Evolutionary conservation across 768 basidiomycete genomes (phyloP).

Genomic region (Lentinula raphanica): DNA sequence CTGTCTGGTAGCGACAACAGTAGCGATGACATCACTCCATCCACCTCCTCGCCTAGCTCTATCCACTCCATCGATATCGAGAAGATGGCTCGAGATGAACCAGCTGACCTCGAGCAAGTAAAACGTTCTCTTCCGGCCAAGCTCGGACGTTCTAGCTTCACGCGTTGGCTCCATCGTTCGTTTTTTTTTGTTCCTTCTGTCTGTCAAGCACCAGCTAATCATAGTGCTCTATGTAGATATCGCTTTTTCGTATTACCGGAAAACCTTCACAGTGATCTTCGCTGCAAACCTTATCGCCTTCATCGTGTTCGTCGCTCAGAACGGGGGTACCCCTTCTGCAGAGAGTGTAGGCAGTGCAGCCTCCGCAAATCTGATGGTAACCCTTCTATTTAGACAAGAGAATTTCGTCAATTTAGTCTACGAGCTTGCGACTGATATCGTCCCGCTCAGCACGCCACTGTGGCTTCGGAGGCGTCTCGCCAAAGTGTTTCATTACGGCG

Average conservation of each 20-base stretch:
- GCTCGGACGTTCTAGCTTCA: conserved; percentile 10
- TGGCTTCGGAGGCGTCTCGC: conserved; percentile 42
- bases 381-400: conserved; percentile 41
- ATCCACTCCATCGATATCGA: neutral
- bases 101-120: neutral
- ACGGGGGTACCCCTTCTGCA: conserved; percentile 28
- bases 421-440: conserved; percentile 33
- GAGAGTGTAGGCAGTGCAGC: conserved; percentile 34
- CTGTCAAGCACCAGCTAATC: neutral
- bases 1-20: neutral
- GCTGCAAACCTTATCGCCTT: conserved; percentile 44
- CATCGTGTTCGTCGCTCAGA: conserved; percentile 31
- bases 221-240: neutral
- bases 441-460: conserved; percentile 32
- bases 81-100: neutral
- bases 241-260: conserved; percentile 38
- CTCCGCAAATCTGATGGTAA: conserved; percentile 38
- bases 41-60: neutral
- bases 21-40: neutral
- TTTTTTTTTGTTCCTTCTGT: neutral
- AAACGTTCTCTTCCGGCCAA: conserved; percentile 12
- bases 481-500: conserved; percentile 51
- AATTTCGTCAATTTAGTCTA: conserved; percentile 51
- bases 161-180: conserved; percentile 15
- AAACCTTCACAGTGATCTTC: conserved; percentile 51